Evolutionary conservation across 768 basidiomycete species (phyloP), one percentile per base, ranked within the genome.

Genomic region (Mycena pura): DNA sequence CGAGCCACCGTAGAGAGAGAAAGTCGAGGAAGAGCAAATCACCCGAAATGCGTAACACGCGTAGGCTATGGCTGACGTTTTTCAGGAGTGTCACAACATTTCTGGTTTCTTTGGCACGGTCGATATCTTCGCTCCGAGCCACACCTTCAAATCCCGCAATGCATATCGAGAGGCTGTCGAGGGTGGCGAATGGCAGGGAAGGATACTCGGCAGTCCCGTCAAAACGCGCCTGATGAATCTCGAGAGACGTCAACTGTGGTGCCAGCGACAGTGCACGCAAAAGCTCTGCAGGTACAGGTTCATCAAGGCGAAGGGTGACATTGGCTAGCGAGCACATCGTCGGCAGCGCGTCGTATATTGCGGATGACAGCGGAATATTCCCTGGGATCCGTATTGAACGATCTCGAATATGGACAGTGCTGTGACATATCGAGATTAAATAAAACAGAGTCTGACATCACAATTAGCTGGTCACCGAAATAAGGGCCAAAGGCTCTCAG

Each of bases 181-280:
- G 44, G 19, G 32, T 7, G 9, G 54, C 14, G 15, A 56, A 56
- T 27, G 43, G 9, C 44, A 45, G n/a, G 22, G 4, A 17, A 6
- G 44, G 32, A 13, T 27, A 43, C 6, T 27, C 27, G 2, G 44
- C 9, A 22, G 29, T 3, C 14, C 54, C 44, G 32, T 56, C 54
- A 21, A 56, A 56, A 6, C 54, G 54, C 11, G 44, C 54, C 4
- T 56, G 44, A 25, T 56, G 54, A 21, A 56, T 38, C 22, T 56
- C 54, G 24, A 56, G 54, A 17, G 11, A 22, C 9, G 43, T 27
- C 8, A 56, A n/a, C 13, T 25, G 44, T 3, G n/a, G n/a, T n/a
- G 54, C 54, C 32, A 27, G 28, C 21, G 44, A 36, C 11, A 56
- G 43, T 6, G 54, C 43, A 0, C 27, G 21, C 9, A 46, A 28